Base-by-base conservation (phyloP, 2,329 filamentous ascomycete species). In the Zasmidium citrigriseum region DNA sequence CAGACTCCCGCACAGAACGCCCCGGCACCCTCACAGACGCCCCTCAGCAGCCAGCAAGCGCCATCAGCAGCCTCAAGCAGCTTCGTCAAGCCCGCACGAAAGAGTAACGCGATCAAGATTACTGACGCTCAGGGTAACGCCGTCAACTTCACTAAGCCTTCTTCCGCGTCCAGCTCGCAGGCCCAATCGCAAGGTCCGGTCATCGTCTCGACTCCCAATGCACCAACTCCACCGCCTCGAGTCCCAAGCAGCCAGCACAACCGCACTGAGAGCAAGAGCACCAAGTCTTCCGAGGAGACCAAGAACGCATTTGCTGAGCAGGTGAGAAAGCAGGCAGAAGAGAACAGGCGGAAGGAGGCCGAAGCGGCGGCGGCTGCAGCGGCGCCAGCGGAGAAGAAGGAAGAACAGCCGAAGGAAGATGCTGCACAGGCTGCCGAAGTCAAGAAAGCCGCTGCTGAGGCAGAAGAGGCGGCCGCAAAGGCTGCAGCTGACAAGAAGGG, bases 111-210 rank as follows among this genome's bases (percentile, higher is more conserved):
- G 1, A 89, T 97, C 64, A 82, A 87, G 50, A 96, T 97, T 80
- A 96, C 91, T 81, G 90, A 91, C 69, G 83, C 88, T 25, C 83
- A 88, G 56, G 93, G 91, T 62, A 91, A 95, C 71, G 85, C 86
- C 25, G 80, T 97, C 67, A 81, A 83, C 81, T 78, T 90, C 79
- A 72, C 84, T 46, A 83, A 85, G 2, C 76, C 81, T 1, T 85
- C 85, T 1, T 83, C 86, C 4, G 81, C 82, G 2, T 80, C 84
- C 0, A 79, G 70, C 77, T 82, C 83, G 16, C 80, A 82, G 18
- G 77, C 82, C 20, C 83, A 81, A 56, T 80, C 82, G 24, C 81
- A 83, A 58, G 83, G 85, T 38, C 80, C 86, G 45, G 86, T 85
- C 20, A 85, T 90, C 21, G 85, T 91, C 52, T 86, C 90, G 9